Percentiles rank a stretch among this genome's conserved stretches.
These are phyloP conservation scores for Jamesozyma hellenica DNA, from an alignment of 805 yeast genomes.

Conservation along the genomic window DNA sequence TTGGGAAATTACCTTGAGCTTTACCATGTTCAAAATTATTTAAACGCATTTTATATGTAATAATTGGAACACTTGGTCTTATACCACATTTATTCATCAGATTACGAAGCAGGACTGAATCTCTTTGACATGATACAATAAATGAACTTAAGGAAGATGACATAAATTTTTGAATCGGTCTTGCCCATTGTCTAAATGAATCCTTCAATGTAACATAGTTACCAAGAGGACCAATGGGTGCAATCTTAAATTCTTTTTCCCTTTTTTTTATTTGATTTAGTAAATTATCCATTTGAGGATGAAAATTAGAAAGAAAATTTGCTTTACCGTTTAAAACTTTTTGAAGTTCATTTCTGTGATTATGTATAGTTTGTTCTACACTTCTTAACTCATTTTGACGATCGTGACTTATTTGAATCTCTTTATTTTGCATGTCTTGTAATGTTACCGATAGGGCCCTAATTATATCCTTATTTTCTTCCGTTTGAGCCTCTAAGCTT, in stretches of 20 bases:
- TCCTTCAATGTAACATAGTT: conserved; percentile 44
- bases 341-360: conserved; percentile 16
- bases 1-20: conserved; percentile 34
- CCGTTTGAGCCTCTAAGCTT: conserved; percentile 8
- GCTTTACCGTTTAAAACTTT: conserved; percentile 23
- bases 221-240: conserved; percentile 81
- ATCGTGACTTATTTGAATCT: conserved; percentile 5
- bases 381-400: conserved; percentile 8
- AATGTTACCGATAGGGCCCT: conserved; percentile 6
- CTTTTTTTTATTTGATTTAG: conserved; percentile 33
- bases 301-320: conserved; percentile 40
- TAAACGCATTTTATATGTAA: conserved; percentile 16
- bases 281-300: conserved; percentile 34
- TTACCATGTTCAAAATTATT: conserved; percentile 42
- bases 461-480: conserved; percentile 5
- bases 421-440: conserved; percentile 15
- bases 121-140: conserved; percentile 55
- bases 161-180: conserved; percentile 48
- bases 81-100: conserved; percentile 28
- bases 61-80: conserved; percentile 41
- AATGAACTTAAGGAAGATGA: conserved; percentile 47
- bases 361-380: conserved; percentile 9
- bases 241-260: conserved; percentile 33
- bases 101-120: conserved; percentile 37
- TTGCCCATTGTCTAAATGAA: conserved; percentile 46